Evolutionary conservation across 768 basidiomycete species (phyloP), one percentile per base, ranked within the genome.

Genomic region (Mycena albidolilacea): DNA sequence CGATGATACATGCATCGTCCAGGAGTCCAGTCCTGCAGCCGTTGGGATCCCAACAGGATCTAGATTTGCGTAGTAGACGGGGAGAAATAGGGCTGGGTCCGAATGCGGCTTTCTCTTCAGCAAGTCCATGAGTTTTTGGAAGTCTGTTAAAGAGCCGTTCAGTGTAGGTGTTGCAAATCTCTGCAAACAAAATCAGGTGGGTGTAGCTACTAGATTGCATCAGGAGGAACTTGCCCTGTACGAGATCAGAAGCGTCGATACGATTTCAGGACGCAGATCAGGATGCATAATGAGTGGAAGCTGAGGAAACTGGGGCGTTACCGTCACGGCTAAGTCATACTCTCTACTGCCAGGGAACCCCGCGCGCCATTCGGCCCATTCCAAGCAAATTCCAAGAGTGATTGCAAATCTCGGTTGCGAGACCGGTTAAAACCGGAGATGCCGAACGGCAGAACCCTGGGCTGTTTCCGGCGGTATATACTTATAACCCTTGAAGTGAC

Each of bases 141-240:
- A 66, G 54, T 66, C 54, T 7, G n/a, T n/a, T n/a, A 66, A 66
- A 57, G 52, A 66, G 52, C 64, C 64, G n/a, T 66, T 66, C 64
- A 66, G 1, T 23, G 64, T 54, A 23, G 64, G 64, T 57, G 52
- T 30, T 57, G 63, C 64, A 43, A 43, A 66, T 57, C 64, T 66
- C 64, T 66, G 54, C 38, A 14, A 57, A 66, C 39, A 14, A 43
- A 44, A 57, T 66, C 54, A 55, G 39, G 23, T 43, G 30, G 38
- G n/a, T 57, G 15, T 64, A 11, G 11, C n/a, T n/a, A n/a, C n/a
- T n/a, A n/a, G n/a, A 55, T 23, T 66, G 52, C 39, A 15, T 55
- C 23, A 54, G 52, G 38, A 30, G 9, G 8, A 41, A 21, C 64
- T 65, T 65, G 50, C 41, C 11, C 41, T 41, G 41, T 41, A 41